phyloP scores from a whole-genome alignment of 768 basidiomycete species.

The Boletus bicolor region DNA sequence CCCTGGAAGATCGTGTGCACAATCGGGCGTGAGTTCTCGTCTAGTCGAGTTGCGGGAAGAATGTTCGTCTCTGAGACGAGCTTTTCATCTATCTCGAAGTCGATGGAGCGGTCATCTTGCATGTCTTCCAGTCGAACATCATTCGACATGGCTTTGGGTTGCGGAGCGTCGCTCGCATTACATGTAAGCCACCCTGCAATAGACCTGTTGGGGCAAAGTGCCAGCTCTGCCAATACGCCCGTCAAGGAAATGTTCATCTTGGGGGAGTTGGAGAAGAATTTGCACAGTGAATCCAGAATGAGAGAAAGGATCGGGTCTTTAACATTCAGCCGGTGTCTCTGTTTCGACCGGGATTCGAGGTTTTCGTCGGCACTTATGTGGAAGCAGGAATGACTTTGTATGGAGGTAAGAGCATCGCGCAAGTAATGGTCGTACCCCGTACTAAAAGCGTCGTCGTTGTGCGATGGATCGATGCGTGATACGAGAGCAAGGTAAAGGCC shows the following conservation, averaged over 20 bases:
- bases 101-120: conserved; percentile 79
- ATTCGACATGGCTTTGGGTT: conserved; percentile 7
- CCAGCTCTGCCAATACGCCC: conserved; percentile 74
- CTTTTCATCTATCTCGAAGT: conserved; percentile 67
- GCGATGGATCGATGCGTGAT: conserved; percentile 71
- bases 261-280: conserved; percentile 82
- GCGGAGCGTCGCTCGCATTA: conserved; percentile 40
- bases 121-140: conserved; percentile 39
- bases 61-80: conserved; percentile 54
- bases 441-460: conserved; percentile 70
- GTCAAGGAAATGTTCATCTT: conserved; percentile 89
- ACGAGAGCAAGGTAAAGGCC: conserved; percentile 74
- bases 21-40: conserved; percentile 72
- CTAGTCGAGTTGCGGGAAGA: conserved; percentile 64
- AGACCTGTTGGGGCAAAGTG: conserved; percentile 81
- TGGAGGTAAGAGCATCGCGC: conserved; percentile 64
- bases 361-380: conserved; percentile 42
- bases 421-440: conserved; percentile 85
- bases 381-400: conserved; percentile 65
- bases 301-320: conserved; percentile 72
- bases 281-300: conserved; percentile 65
- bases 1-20: conserved; percentile 79
- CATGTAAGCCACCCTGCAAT: conserved; percentile 89
- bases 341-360: conserved; percentile 36
- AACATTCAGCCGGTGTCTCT: conserved; percentile 74